Evolutionary conservation across 2,329 filamentous ascomycete species (phyloP).

Genomic region (Cladosporium oxysporum): DNA sequence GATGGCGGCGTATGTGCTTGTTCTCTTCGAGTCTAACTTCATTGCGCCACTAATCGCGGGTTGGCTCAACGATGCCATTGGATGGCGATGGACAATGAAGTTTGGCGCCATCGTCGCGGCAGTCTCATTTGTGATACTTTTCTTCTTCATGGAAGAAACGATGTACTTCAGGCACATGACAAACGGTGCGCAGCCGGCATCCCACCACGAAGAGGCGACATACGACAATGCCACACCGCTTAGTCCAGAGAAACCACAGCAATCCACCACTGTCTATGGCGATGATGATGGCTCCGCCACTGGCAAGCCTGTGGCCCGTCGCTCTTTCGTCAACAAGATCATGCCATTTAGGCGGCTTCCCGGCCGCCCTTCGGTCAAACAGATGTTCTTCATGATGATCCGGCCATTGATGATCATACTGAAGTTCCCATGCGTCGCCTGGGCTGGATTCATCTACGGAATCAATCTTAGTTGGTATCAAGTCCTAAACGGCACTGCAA

Average conservation of each 20-base stretch:
- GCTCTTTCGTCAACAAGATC: slow-evolving; percentile 36
- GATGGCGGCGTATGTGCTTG: slow-evolving; percentile 33
- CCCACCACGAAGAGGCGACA: background rate
- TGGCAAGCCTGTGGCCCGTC: background rate
- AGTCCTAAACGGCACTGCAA: slow-evolving; percentile 23
- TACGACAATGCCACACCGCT: slow-evolving; percentile 22
- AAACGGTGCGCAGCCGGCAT: slow-evolving; percentile 12
- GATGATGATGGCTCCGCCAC: background rate
- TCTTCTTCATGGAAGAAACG: slow-evolving; percentile 63
- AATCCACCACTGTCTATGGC: no score
- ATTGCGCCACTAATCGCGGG: slow-evolving; percentile 50
- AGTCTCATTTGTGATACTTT: slow-evolving; percentile 53
- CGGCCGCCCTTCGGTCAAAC: slow-evolving; percentile 26
- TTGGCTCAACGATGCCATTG: slow-evolving; percentile 51
- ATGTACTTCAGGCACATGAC: slow-evolving; percentile 47
- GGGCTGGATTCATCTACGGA: slow-evolving; percentile 24
- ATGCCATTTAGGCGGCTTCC: slow-evolving; percentile 28
- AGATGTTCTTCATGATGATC: slow-evolving; percentile 25
- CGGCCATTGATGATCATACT: slow-evolving; percentile 24
- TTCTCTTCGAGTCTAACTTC: slow-evolving; percentile 28
- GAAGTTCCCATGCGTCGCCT: slow-evolving; percentile 17
- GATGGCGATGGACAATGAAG: slow-evolving; percentile 53
- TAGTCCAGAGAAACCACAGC: background rate
- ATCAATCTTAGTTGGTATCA: slow-evolving; percentile 22
- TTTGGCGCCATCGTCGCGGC: slow-evolving; percentile 58